Base-by-base conservation (phyloP, 495 filamentous ascomycete species). In the Entonaema liquescens region DNA sequence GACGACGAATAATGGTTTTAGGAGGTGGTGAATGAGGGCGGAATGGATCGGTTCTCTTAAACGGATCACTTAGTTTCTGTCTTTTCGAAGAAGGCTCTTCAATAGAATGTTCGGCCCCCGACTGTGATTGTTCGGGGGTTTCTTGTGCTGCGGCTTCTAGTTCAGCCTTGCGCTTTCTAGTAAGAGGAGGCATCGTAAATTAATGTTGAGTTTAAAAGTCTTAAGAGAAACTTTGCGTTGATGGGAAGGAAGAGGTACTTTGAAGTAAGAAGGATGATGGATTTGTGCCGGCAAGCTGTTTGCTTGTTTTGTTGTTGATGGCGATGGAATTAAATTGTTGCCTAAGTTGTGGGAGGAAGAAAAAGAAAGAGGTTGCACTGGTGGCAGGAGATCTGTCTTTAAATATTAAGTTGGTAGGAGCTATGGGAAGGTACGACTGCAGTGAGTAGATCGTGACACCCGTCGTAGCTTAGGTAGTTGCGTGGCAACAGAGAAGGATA, bases 141-240 rank as follows among this genome's bases (percentile, higher is more conserved):
- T 28, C 2, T n/a, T 29, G 23, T 17, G 25, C 12, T 53, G 26
- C 49, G 7, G 49, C 23, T 26, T 73, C 65, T 17, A 62, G 36
- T 36, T 72, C 56, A 11, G 70, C 70, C 60, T 68, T 73, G 8
- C 70, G 65, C 44, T 65, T 73, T 28, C 61, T 59, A 33, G 70
- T 68, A 6, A 73, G 49, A 26, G 52, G 44, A 44, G 70, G 36
- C 70, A 73, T 73, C 5, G n/a, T 59, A 40, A 31, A 29, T 28
- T 4, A 13, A 29, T 40, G 19, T 44, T 59, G 11, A 13, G 17
- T 42, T 9, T 36, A 4, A 50, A 17, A 31, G n/a, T 17, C 0
- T 3, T 6, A 25, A 40, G 23, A 11, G 19, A 12, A 13, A 9
- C 19, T 2, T 13, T 0, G 3, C 23, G 17, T 47, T 23, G 11